Evolutionary conservation across 2,329 filamentous ascomycete genomes (phyloP).

Genomic region (Cladosporium sphaerospermum): DNA sequence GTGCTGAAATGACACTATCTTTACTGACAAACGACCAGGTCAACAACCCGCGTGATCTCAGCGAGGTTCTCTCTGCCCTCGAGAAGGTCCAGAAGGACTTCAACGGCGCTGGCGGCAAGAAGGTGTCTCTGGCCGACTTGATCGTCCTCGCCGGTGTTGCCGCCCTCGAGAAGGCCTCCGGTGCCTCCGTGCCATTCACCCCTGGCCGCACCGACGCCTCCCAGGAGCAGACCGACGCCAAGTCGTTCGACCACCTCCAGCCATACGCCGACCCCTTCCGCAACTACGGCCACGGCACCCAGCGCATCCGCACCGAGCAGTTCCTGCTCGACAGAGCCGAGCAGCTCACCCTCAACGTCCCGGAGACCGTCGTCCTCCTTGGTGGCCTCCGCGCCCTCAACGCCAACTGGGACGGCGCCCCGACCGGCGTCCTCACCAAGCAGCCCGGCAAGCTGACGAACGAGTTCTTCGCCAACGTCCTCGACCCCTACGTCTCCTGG

Average conservation of each 20-base stretch:
- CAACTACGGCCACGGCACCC: slow-evolving; percentile 62
- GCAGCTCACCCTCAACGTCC: slow-evolving; percentile 62
- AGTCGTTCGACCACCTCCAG: slow-evolving; percentile 60
- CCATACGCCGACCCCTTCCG: slow-evolving; percentile 71
- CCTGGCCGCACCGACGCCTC: slow-evolving; percentile 67
- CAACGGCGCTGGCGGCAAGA: slow-evolving; percentile 56
- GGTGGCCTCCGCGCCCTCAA: slow-evolving; percentile 66
- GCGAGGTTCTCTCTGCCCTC: slow-evolving; percentile 54
- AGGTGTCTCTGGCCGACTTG: slow-evolving; percentile 70
- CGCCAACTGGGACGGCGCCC: slow-evolving; percentile 65
- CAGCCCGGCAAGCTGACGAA: slow-evolving; percentile 64
- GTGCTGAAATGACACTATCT: neutral
- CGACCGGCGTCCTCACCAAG: slow-evolving; percentile 61
- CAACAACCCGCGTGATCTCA: slow-evolving; percentile 65
- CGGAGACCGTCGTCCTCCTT: slow-evolving; percentile 64
- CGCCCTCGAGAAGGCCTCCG: slow-evolving; percentile 66
- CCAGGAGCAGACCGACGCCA: slow-evolving; percentile 63
- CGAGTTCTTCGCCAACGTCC: slow-evolving; percentile 76
- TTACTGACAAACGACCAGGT: neutral
- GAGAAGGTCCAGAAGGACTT: slow-evolving; percentile 62
- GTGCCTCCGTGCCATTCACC: slow-evolving; percentile 61
- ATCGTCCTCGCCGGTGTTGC: slow-evolving; percentile 69
- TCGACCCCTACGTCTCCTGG: slow-evolving; percentile 63
- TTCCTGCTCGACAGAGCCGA: slow-evolving; percentile 66
- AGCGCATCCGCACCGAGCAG: slow-evolving; percentile 60